Evolutionary conservation across 805 yeast genomes (phyloP).

Genomic region (Helenozyma rhizophorensis): DNA sequence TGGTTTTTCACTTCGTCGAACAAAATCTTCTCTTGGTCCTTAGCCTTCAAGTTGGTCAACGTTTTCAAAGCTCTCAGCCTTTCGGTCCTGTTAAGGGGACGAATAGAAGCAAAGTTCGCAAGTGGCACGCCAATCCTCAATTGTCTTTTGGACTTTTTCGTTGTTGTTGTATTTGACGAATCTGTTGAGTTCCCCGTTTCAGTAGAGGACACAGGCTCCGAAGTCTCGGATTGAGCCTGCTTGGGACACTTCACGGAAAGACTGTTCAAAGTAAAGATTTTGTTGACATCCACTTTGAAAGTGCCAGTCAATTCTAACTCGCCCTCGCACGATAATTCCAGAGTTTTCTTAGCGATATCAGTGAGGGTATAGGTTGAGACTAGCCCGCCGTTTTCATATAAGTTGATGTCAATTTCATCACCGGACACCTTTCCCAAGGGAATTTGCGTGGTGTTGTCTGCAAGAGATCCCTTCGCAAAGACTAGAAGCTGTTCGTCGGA

Average conservation of each 20-base stretch:
- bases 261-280: slow-evolving; percentile 44
- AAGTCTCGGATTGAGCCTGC: slow-evolving; percentile 9
- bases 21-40: slow-evolving; percentile 51
- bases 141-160: slow-evolving; percentile 15
- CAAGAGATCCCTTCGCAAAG: slow-evolving; percentile 45
- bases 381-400: slow-evolving; percentile 38
- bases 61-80: slow-evolving; percentile 44
- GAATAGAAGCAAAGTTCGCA: slow-evolving; percentile 41
- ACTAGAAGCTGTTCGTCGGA: slow-evolving; percentile 23
- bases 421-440: slow-evolving; percentile 32
- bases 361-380: slow-evolving; percentile 24
- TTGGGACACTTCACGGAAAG: slow-evolving; percentile 42
- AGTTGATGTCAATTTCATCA: slow-evolving; percentile 23
- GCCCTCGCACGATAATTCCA: slow-evolving; percentile 39
- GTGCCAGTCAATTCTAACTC: slow-evolving; percentile 31
- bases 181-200: slow-evolving; percentile 10
- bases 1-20: slow-evolving; percentile 60
- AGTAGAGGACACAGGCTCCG: slow-evolving; percentile 7
- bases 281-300: slow-evolving; percentile 44
- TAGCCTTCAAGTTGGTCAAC: slow-evolving; percentile 47
- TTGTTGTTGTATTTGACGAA: slow-evolving; percentile 6
- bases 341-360: slow-evolving; percentile 22
- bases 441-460: slow-evolving; percentile 30
- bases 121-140: slow-evolving; percentile 32
- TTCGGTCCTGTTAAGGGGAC: slow-evolving; percentile 32